phyloP scores from a whole-genome alignment of 495 filamentous ascomycete genomes.

The Parathielavia hyrcaniae region DNA sequence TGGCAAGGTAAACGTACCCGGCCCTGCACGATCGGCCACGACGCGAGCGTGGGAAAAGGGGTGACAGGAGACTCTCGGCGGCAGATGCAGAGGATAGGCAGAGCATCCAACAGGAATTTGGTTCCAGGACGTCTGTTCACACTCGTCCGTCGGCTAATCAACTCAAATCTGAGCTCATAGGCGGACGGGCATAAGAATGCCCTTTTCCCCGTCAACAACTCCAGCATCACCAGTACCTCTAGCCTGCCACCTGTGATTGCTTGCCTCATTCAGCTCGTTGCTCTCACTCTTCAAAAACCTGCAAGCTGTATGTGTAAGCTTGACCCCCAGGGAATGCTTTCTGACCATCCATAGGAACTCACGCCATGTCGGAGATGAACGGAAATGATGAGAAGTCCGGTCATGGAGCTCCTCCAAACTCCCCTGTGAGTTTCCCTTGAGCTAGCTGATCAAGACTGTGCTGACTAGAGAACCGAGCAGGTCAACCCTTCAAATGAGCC shows the following conservation, averaged over 20 bases:
- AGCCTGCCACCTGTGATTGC: neutral
- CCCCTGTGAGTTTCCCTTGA: neutral
- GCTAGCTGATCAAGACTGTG: neutral
- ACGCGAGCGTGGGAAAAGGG: slow-evolving; percentile 10
- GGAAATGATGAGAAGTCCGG: neutral
- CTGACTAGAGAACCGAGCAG: neutral
- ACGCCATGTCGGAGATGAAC: neutral
- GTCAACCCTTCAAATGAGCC: neutral
- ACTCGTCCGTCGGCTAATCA: slow-evolving; percentile 6
- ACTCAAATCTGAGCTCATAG: slow-evolving; percentile 10
- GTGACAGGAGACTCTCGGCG: slow-evolving; percentile 15
- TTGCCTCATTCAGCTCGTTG: neutral
- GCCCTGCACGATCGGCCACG: slow-evolving; percentile 14
- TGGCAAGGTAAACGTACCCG: slow-evolving; percentile 13
- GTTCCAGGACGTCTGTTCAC: slow-evolving; percentile 11
- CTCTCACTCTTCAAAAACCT: no score
- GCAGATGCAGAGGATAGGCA: neutral
- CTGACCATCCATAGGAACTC: neutral
- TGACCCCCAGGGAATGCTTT: no score
- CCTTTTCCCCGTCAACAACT: slow-evolving; percentile 11
- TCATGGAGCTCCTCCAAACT: neutral
- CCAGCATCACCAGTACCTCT: neutral
- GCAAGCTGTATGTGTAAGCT: no score
- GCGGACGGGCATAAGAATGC: no score
- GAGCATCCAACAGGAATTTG: slow-evolving; percentile 5